Base-by-base conservation (phyloP, 306 rosid genomes). In the Ormosia emarginata region DNA sequence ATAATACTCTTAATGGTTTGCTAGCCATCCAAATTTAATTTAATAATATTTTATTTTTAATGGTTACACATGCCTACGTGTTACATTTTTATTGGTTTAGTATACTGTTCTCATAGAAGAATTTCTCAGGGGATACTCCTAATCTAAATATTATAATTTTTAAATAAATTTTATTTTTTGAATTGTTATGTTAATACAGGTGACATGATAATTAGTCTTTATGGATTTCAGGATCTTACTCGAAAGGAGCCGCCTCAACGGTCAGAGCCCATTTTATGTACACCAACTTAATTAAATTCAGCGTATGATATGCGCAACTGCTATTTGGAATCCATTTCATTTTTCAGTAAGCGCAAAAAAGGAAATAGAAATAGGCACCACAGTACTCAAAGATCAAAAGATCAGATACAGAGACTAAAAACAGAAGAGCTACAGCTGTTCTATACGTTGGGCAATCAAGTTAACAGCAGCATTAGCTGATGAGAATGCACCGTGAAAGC, bases 401-500 rank as follows among this genome's bases (percentile, higher is more conserved):
- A 58, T 55, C 37, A 1, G 37, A 53, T 39, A 5, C 76, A 58
- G 40, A 41, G 30, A 47, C 57, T 8, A 43, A 37, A 7, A 36
- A 8, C 71, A 63, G 4, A 66, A 36, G 68, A 41, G 15, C 61
- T 71, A 55, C 24, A 24, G 73, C 63, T 83, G 84, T 81, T 88
- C 91, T 69, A 89, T 88, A 70, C 97, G 85, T 78, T 90, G 91
- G 7, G 84, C 87, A 78, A 95, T 93, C 75, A 95, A 89, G 88
- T 66, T 90, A 67, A 95, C 84, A 13, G 99, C 98, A 8, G 99
- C 98, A 83, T 95, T 95, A 64, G 99, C 99, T 8, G 99, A 86
- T 5, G 99, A 89, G 89, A 92, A 95, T 3, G 98, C 93, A 2
- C 99, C 99, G 24, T 95, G 98, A 81, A 95, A 95, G 85, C 99